Conservation (phyloP, 2,329 filamentous ascomycete genomes). For the Emydomyces testavorans region DNA sequence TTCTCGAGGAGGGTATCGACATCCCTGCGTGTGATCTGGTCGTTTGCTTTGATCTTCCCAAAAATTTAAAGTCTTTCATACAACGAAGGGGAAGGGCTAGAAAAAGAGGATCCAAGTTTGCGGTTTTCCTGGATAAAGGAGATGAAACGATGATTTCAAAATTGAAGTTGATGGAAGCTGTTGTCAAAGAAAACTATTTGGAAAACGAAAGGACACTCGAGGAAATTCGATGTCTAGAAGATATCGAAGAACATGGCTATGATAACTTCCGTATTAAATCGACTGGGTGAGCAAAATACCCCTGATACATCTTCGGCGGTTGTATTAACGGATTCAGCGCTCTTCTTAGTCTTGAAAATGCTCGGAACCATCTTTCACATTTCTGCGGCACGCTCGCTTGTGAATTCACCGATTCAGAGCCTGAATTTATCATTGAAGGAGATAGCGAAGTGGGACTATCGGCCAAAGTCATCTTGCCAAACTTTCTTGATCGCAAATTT, state of each 20-base stretch:
- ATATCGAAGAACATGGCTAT: constrained; percentile 31
- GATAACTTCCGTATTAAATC: constrained; percentile 33
- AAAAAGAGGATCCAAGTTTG: constrained; percentile 45
- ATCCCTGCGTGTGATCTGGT: constrained; percentile 53
- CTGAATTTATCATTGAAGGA: constrained; percentile 53
- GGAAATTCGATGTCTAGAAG: constrained; percentile 41
- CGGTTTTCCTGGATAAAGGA: constrained; percentile 37
- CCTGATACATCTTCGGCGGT: constrained; percentile 4
- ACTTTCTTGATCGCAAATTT: constrained; percentile 52
- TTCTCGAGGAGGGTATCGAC: constrained; percentile 52
- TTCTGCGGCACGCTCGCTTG: constrained; percentile 58
- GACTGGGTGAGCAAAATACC: constrained; percentile 29
- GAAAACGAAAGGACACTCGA: constrained; percentile 48
- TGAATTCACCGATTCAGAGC: constrained; percentile 52
- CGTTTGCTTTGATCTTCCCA: constrained; percentile 51
- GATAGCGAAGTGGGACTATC: constrained; percentile 20
- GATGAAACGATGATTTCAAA: constrained; percentile 30
- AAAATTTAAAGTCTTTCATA: constrained; percentile 53
- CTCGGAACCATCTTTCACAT: constrained; percentile 65
- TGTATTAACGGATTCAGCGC: constrained; percentile 39
- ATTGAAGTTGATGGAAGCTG: constrained; percentile 57
- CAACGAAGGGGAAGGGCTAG: constrained; percentile 55
- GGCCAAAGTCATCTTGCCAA: constrained; percentile 59
- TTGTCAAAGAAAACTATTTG: constrained; percentile 61
- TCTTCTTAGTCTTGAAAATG: constrained; percentile 59